A percentile compares a stretch with the other conserved stretches of the same genome.
These are phyloP conservation scores for Colletotrichum lentis DNA, from an alignment of 2,329 filamentous ascomycete species.

Conservation along the genomic window DNA sequence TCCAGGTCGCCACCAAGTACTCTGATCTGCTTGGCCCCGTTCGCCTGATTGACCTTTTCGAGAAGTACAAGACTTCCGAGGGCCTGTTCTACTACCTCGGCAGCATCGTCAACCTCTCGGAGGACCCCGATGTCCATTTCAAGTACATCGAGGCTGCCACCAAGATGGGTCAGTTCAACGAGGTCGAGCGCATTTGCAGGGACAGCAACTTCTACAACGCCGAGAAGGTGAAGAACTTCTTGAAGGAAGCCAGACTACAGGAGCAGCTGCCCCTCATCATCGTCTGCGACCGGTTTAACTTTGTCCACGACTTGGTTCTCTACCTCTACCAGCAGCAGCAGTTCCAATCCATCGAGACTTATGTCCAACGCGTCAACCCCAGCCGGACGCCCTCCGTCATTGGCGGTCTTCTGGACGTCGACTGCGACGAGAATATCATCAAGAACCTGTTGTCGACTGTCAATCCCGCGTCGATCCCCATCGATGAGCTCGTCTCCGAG, in stretches of 20 bases:
- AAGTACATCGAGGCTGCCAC: slow-evolving; percentile 99
- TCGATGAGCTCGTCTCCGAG: slow-evolving; percentile 91
- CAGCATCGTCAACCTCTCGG: slow-evolving; percentile 95
- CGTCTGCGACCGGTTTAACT: slow-evolving; percentile 99
- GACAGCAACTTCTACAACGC: slow-evolving; percentile 91
- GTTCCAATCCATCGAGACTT: slow-evolving; percentile 98
- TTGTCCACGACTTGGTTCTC: slow-evolving; percentile 94
- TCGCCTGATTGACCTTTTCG: slow-evolving; percentile 88
- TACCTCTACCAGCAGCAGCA: slow-evolving; percentile 99
- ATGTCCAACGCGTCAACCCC: slow-evolving; percentile 96
- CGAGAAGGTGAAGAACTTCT: slow-evolving; percentile 98
- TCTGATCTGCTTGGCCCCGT: slow-evolving; percentile 92
- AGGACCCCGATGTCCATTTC: slow-evolving; percentile 96
- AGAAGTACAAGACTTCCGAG: slow-evolving; percentile 97
- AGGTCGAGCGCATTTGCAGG: slow-evolving; percentile 96
- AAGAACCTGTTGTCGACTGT: slow-evolving; percentile 89
- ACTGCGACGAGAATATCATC: slow-evolving; percentile 96
- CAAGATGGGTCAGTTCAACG: slow-evolving; percentile 89
- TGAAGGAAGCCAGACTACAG: slow-evolving; percentile 91
- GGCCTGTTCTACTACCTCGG: slow-evolving; percentile 98
- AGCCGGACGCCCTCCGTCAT: slow-evolving; percentile 89
- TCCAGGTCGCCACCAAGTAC: slow-evolving; percentile 97
- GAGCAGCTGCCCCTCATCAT: slow-evolving; percentile 98
- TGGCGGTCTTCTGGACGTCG: slow-evolving; percentile 91
- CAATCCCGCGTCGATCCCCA: slow-evolving; percentile 83